Conservation (phyloP, 2,329 filamentous ascomycete species). For the Karstenula rhodostoma region DNA sequence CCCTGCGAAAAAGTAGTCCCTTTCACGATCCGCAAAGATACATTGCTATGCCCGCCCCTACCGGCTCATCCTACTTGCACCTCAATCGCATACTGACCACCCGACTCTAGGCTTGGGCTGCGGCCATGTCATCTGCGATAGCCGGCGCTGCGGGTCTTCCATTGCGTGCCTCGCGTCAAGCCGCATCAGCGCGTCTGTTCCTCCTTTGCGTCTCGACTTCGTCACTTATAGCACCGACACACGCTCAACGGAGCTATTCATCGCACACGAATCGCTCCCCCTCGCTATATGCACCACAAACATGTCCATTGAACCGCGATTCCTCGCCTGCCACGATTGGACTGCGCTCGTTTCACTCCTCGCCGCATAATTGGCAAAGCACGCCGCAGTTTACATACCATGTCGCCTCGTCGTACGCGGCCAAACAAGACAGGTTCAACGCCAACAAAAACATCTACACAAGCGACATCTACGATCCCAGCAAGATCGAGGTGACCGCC, state of each 20-base stretch:
- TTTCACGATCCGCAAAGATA: constrained; percentile 34
- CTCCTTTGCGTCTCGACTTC: constrained; percentile 43
- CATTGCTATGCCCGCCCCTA: constrained; percentile 26
- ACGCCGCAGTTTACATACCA: constrained; percentile 48
- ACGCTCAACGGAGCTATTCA: constrained; percentile 28
- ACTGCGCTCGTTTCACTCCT: constrained; percentile 41
- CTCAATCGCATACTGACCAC: constrained; percentile 30
- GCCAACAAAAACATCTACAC: constrained; percentile 48
- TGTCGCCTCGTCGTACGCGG: constrained; percentile 52
- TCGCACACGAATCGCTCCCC: constrained; percentile 25
- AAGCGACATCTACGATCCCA: constrained; percentile 38
- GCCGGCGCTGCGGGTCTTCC: constrained; percentile 36
- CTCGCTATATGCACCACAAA: constrained; percentile 31
- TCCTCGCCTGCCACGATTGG: constrained; percentile 38
- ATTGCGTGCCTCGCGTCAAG: constrained; percentile 29
- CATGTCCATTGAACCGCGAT: constrained; percentile 41
- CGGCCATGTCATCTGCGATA: constrained; percentile 49
- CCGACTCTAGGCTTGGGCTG: constrained; percentile 40
- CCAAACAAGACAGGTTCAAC: constrained; percentile 49
- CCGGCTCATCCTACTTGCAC: constrained; percentile 12
- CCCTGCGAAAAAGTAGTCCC: constrained; percentile 40
- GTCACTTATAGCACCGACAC: constrained; percentile 34
- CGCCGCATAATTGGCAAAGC: constrained; percentile 36
- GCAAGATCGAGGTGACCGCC: constrained; percentile 32
- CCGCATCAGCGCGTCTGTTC: constrained; percentile 39